Conservation (phyloP, 352 stramenopile species). For the Phytopythium aichiense region DNA sequence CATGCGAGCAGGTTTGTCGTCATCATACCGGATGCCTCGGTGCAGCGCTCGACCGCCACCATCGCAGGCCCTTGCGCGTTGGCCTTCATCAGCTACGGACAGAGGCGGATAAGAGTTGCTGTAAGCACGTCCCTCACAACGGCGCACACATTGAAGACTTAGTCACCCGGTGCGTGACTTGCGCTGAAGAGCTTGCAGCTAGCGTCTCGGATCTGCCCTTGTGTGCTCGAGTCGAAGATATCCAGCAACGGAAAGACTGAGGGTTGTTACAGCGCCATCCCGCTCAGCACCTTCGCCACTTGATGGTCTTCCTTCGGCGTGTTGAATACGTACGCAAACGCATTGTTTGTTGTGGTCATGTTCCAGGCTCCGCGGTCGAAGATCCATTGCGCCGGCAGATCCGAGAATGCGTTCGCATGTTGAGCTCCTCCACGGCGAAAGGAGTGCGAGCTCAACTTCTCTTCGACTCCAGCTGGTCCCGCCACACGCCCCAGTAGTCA, state of each 20-base stretch:
- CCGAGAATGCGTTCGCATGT: conserved; percentile 16
- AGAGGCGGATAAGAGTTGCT: conserved; percentile 10
- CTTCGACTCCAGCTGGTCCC: neutral
- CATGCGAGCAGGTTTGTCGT: conserved; percentile 8
- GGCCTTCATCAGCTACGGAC: conserved; percentile 9
- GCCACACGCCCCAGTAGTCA: neutral
- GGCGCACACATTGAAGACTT: conserved; percentile 9
- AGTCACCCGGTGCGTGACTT: conserved; percentile 5
- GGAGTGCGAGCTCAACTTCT: conserved; percentile 19
- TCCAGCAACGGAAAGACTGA: too few relatives aligned
- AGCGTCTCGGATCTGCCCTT: conserved; percentile 7
- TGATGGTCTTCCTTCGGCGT: too few relatives aligned
- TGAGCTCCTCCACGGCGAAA: conserved; percentile 19
- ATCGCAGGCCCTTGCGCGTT: conserved; percentile 2
- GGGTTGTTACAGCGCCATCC: too few relatives aligned
- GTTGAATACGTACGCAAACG: too few relatives aligned
- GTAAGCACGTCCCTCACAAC: conserved; percentile 12
- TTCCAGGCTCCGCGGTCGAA: conserved; percentile 15
- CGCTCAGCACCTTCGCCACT: too few relatives aligned
- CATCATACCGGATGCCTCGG: neutral
- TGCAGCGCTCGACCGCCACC: conserved; percentile 1
- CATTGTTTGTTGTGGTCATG: too few relatives aligned
- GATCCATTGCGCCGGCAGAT: conserved; percentile 16
- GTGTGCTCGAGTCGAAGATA: too few relatives aligned
- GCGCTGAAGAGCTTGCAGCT: conserved; percentile 13